Base-by-base conservation (phyloP, 2,329 filamentous ascomycete species). In the Apiospora kogelbergensis region DNA sequence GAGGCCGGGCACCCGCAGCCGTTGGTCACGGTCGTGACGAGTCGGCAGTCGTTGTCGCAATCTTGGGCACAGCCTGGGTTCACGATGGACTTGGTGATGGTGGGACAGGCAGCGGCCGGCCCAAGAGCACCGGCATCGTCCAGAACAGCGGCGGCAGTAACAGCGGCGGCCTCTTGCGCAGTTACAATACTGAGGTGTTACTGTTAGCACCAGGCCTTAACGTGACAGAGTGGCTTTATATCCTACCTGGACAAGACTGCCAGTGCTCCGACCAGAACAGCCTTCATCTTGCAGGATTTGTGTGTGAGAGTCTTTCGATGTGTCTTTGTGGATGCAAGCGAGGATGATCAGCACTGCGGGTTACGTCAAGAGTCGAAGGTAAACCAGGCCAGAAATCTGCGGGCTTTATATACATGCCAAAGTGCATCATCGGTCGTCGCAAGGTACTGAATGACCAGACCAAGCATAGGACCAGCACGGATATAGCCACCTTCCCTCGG, bases 1-100 rank as follows among this genome's bases (percentile, higher is more conserved):
- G 71, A 42, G 2, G 72, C 60, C 13, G 76, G 76, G 68, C 76
- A 78, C 57, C 72, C 72, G 70, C 76, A 78, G 0, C 76, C 73
- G 68, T 77, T 76, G 42, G 69, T 70, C 67, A 78, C 69, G 11
- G 74, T 76, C 24, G 72, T 72, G n/a, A 73, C 68, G 69, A 76
- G 73, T 13, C 63, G 71, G 71, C 75, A 78, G 73, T 77, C 74
- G 0, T 69, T 64, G 60, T 72, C 53, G 72, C 76, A 77, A n/a
- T 67, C 41, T 60, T 74, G 74, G 48, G 60, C 41, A 70, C 76
- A 77, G 10, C 41, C 67, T 6, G 71, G 71, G 68, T 74, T 72
- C 63, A 76, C 71, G 60, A 73, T 71, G 20, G 74, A 74, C n/a
- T 71, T 71, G 20, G 76, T 78, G 5, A 75, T 73, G 9, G 75